Conservation (phyloP, 2,329 filamentous ascomycete species). For the Pyrenophora tritici-repentis region DNA sequence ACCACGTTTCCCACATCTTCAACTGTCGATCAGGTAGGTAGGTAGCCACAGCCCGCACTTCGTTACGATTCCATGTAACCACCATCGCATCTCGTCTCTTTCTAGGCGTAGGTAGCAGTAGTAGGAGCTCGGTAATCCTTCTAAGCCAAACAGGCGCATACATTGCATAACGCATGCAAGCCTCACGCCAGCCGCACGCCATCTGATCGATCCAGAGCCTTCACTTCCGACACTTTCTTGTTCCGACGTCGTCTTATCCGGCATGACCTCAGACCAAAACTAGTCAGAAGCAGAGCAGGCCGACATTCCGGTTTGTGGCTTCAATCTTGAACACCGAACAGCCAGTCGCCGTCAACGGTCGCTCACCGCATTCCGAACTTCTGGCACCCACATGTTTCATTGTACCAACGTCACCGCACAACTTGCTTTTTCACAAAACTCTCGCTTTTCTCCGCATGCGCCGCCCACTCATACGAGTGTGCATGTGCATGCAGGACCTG, state of each 20-base stretch:
- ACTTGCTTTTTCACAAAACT: constrained; percentile 5
- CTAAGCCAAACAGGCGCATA: constrained; percentile 9
- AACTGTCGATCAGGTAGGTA: constrained; percentile 32
- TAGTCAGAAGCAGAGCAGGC: constrained; percentile 14
- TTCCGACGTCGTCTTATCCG: constrained; percentile 12
- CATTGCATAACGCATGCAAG: constrained; percentile 30
- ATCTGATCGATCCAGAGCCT: constrained; percentile 16
- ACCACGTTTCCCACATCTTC: constrained; percentile 39
- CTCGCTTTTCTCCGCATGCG: constrained; percentile 21
- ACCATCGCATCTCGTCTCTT: constrained; percentile 23
- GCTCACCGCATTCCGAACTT: constrained; percentile 17
- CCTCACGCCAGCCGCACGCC: constrained; percentile 24
- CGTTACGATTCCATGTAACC: constrained; percentile 19
- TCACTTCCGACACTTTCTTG: neutral
- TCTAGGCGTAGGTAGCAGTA: constrained; percentile 19
- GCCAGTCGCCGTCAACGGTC: constrained; percentile 9
- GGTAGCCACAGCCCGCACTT: constrained; percentile 25
- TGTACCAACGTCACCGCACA: constrained; percentile 13
- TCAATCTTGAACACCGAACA: constrained; percentile 6
- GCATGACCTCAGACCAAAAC: constrained; percentile 9
- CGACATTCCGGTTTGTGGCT: constrained; percentile 21
- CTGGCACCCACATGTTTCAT: constrained; percentile 13
- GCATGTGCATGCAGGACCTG: constrained; percentile 7
- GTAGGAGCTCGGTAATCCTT: constrained; percentile 20
- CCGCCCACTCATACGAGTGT: constrained; percentile 4